Base-by-base conservation (phyloP, 75 land plant species). In the Picea sitchensis region DNA sequence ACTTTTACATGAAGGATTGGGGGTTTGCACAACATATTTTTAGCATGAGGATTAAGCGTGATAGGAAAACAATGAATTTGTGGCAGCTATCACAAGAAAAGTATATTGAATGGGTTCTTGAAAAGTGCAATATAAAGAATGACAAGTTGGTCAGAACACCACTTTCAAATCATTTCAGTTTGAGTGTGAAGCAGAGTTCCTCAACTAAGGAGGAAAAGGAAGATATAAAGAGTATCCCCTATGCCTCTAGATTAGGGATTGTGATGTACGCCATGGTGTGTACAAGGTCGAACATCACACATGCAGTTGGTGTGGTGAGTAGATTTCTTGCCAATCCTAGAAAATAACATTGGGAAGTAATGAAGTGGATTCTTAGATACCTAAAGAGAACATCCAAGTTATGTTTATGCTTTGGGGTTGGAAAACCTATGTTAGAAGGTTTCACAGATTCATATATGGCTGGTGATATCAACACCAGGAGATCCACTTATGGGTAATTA, bases 231-330 rank as follows among this genome's bases (percentile, higher is more conserved):
- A 78, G 65, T 20, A 31, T 82, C 44, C 76, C 73, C 2, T 76
- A 85, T 75, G 59, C 68, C 13, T 76, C 18, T 58, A 76, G 64
- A n/a, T 75, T 85, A 17, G 80, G 80, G 4, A 79, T 78, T 76
- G 67, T 85, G 54, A 82, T 85, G 81, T 83, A 83, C 65, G 83
- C 73, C 8, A 85, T 85, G 86, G 68, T 81, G 56, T 81, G 69
- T 44, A 81, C 61, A 30, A 77, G 83, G 36, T 71, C 73, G 14
- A 59, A 85, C 31, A 72, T 85, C 26, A 80, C 83, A 73, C 72
- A 81, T 78, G 78, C 78, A 15, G 73, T 85, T 12, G 62, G 83
- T 21, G 60, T 78, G 63, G 83, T 81, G 8, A 85, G 76, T 58
- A 0, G 68, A 47, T 85, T 14, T 75, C 23, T 81, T 11, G n/a